Evolutionary conservation across 148 eudicot species (phyloP).

Genomic region (Rhododendron ovatum): DNA sequence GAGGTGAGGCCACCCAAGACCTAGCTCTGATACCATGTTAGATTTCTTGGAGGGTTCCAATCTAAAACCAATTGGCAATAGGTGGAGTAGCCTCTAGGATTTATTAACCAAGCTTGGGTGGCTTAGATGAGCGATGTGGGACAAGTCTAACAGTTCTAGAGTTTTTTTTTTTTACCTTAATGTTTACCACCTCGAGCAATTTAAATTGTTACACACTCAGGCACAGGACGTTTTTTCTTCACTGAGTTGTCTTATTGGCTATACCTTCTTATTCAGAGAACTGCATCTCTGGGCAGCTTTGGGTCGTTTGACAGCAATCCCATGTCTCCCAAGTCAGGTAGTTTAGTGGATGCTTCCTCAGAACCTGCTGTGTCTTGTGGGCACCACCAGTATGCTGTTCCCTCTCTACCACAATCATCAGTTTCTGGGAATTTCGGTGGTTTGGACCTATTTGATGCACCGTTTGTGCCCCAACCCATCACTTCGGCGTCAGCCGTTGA

Average conservation of each 20-base stretch:
- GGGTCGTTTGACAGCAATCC: slow-evolving; percentile 58
- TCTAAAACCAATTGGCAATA: no score
- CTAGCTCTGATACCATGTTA: no score
- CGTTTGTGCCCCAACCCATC: slow-evolving; percentile 28
- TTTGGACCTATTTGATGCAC: slow-evolving; percentile 50
- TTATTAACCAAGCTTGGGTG: no score
- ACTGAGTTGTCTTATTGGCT: neutral
- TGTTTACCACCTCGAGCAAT: neutral
- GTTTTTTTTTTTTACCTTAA: neutral
- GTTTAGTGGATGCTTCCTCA: slow-evolving; percentile 30
- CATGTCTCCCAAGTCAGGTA: slow-evolving; percentile 42
- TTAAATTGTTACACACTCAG: neutral
- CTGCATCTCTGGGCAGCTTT: slow-evolving; percentile 52
- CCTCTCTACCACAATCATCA: slow-evolving; percentile 39
- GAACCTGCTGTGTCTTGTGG: slow-evolving; percentile 32
- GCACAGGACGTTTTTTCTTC: slow-evolving; percentile 1
- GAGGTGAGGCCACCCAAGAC: no score
- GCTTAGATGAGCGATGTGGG: no score
- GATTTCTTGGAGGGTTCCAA: no score
- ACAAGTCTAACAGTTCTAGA: no score
- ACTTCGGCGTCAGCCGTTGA: slow-evolving; percentile 26
- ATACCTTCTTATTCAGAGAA: slow-evolving; percentile 46
- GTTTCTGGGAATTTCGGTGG: slow-evolving; percentile 36
- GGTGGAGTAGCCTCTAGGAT: no score
- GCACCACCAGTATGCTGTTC: slow-evolving; percentile 23